Percentiles rank a stretch among this genome's conserved stretches.
Evolutionary conservation across 495 filamentous ascomycete genomes (phyloP).

Genomic region (Jackrogersella multiformis): DNA sequence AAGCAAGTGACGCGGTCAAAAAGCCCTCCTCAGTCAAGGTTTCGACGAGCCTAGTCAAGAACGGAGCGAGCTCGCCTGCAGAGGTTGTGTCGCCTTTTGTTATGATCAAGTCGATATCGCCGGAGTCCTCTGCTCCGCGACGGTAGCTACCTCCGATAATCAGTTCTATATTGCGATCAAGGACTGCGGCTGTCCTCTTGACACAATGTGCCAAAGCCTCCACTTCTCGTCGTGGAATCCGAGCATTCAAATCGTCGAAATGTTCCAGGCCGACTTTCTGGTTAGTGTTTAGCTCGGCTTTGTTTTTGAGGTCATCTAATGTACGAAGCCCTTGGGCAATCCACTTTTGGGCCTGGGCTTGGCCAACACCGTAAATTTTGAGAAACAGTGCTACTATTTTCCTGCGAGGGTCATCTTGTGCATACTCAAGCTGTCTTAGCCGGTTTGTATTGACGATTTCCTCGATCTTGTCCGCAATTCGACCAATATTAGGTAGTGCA

Average conservation of each 20-base stretch:
- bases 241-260: conserved; percentile 82
- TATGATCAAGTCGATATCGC: conserved; percentile 88
- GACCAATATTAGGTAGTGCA: conserved; percentile 75
- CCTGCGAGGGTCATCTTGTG: conserved; percentile 71
- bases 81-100: conserved; percentile 71
- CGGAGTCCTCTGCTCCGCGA: conserved; percentile 74
- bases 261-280: conserved; percentile 83
- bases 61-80: conserved; percentile 67
- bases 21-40: conserved; percentile 69
- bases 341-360: conserved; percentile 77
- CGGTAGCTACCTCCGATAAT: conserved; percentile 88
- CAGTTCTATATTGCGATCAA: conserved; percentile 70
- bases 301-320: conserved; percentile 73
- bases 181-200: conserved; percentile 63
- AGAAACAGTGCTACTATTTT: conserved; percentile 72
- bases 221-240: conserved; percentile 85
- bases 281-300: conserved; percentile 72
- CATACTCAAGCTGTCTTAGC: conserved; percentile 75
- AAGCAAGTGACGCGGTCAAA: conserved; percentile 58
- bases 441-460: conserved; percentile 83
- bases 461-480: conserved; percentile 87
- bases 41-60: conserved; percentile 71
- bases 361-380: conserved; percentile 82
- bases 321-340: conserved; percentile 77
- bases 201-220: conserved; percentile 74